Base-by-base conservation (phyloP, 805 yeast genomes). In the Pichia membranifaciens region DNA sequence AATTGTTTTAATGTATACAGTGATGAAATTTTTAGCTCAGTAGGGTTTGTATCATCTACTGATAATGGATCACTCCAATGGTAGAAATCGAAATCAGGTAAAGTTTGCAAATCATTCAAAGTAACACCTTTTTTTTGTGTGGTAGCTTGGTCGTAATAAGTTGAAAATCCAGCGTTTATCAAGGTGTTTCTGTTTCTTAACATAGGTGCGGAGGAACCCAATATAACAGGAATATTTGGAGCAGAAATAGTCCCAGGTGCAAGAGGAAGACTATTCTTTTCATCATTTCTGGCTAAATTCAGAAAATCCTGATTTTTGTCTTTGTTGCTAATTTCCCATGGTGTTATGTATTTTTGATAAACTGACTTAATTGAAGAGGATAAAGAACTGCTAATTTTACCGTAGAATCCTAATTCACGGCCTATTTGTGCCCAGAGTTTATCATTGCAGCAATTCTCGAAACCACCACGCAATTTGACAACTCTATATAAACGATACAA, bases 401-500 rank as follows among this genome's bases (percentile, higher is more conserved):
- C 88, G 29, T 79, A 74, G 59, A 81, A 84, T 0, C 95, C 95
- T 43, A 87, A 66, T 55, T 86, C 95, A 46, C 89, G 71, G 13
- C 91, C 91, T 9, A 87, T 75, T 58, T 84, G 88, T 1, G 88
- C 88, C 96, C 96, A 87, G 40, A 78, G 69, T 57, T 84, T 84
- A 47, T 74, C 75, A 47, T 73, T 63, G 40, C 84, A 76, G n/a
- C 87, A 89, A 10, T 65, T 70, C 10, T 71, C 70, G 58, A 72
- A 81, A 0, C 95, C 95, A 17, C 93, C 93, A 50, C 84, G 69
- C 16, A 75, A 59, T 17, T 73, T 67, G 1, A 87, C 93, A 13
- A 78, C 71, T 34, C 74, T 67, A 54, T 76, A 73, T 35, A 86
- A 63, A 37, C 77, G 69, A 61, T 72, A 85, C 32, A 86, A 66